A percentile compares a stretch with the other conserved stretches of the same genome.
These are phyloP conservation scores for Ostreobium quekettii DNA, from an alignment of 139 green algal genomes.

Conservation along the genomic window DNA sequence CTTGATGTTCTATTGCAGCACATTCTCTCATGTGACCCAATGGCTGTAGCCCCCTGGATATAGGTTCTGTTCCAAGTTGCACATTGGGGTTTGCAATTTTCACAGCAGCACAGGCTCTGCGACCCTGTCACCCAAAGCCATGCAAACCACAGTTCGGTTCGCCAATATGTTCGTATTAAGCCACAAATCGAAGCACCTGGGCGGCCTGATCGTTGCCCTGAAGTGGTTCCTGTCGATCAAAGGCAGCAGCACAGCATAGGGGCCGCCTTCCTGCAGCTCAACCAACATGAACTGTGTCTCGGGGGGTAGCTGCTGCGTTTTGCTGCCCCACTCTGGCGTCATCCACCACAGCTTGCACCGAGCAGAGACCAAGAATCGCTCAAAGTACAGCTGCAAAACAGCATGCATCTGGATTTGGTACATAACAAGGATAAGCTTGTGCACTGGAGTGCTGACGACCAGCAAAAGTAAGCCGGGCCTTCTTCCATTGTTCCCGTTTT, in stretches of 20 bases:
- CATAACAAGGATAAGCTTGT: neutral
- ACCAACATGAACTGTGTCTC: conserved; percentile 91
- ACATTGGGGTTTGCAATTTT: too few species aligned
- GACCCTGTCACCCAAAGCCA: too few species aligned
- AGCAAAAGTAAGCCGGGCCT: too few species aligned
- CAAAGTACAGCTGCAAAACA: conserved; percentile 29
- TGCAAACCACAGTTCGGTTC: too few species aligned
- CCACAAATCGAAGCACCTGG: conserved; percentile 35
- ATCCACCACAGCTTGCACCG: conserved; percentile 88
- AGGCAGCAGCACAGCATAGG: conserved; percentile 69
- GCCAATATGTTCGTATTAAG: too few species aligned
- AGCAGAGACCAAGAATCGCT: conserved; percentile 55
- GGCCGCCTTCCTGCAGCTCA: conserved; percentile 48
- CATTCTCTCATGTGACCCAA: too few species aligned
- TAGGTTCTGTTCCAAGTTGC: too few species aligned
- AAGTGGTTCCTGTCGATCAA: conserved; percentile 69
- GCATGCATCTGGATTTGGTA: neutral
- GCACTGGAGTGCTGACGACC: neutral
- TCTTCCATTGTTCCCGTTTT: too few species aligned
- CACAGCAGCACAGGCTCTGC: too few species aligned
- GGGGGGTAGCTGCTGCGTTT: conserved; percentile 51
- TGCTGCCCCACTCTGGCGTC: conserved; percentile 81
- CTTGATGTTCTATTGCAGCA: too few species aligned
- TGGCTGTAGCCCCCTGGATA: too few species aligned
- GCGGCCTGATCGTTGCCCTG: conserved; percentile 54